Percentiles rank a stretch among this genome's conserved stretches.
Evolutionary conservation across 129 eudicot species (phyloP).

Genomic region (Flaveria bidentis): DNA sequence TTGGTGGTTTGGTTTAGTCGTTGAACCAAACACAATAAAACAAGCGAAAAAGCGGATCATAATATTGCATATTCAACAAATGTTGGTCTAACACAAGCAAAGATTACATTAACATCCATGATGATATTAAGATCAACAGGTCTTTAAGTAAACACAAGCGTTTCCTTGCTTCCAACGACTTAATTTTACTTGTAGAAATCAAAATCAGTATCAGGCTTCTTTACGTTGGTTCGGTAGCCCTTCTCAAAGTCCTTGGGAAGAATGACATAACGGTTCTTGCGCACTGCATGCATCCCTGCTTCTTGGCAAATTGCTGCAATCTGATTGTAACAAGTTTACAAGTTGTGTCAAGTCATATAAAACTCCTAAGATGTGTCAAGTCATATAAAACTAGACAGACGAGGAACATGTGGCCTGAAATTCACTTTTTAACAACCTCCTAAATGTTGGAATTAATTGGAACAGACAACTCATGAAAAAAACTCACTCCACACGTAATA

Average conservation of each 20-base stretch:
- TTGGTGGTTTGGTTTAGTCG: too few relatives aligned
- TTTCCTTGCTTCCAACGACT: not conserved
- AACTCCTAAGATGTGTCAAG: not conserved
- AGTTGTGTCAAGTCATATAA: not conserved
- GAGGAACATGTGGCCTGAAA: not conserved
- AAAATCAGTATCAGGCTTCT: slow-evolving; percentile 89
- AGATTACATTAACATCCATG: slow-evolving; percentile 28
- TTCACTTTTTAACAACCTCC: not conserved
- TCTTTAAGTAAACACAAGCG: slow-evolving; percentile 24
- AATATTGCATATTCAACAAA: not conserved
- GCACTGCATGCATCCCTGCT: slow-evolving; percentile 95
- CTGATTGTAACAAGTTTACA: slow-evolving; percentile 35
- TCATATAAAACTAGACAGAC: not conserved
- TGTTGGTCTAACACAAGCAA: slow-evolving; percentile 26
- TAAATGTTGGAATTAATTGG: too few relatives aligned
- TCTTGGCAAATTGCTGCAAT: slow-evolving; percentile 92
- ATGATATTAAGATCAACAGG: not conserved
- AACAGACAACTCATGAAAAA: too few relatives aligned
- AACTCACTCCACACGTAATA: too few relatives aligned
- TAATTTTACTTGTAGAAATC: slow-evolving; percentile 75
- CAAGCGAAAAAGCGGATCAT: not conserved
- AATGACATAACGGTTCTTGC: slow-evolving; percentile 82
- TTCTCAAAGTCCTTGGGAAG: slow-evolving; percentile 92
- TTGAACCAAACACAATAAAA: too few relatives aligned
- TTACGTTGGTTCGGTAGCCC: slow-evolving; percentile 74